Conservation (phyloP, 2,329 filamentous ascomycete species). For the Meredithiella fracta region DNA sequence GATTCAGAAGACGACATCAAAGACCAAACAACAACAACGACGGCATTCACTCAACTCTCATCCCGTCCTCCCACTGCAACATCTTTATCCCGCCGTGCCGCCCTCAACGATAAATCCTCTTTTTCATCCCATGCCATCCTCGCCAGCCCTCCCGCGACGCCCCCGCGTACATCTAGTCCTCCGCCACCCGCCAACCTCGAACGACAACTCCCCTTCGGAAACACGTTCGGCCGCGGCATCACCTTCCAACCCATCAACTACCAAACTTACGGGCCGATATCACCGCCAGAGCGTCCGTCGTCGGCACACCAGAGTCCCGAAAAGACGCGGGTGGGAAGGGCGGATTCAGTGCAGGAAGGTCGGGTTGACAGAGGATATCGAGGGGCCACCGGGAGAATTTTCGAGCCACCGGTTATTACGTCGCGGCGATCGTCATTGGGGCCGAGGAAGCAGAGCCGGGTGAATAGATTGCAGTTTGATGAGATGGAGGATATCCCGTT, state of each 20-base stretch:
- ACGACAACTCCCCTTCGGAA: not conserved
- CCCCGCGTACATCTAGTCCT: slow-evolving; percentile 7
- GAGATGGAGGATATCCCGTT: not conserved
- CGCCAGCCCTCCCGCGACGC: slow-evolving; percentile 8
- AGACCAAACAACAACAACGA: slow-evolving; percentile 13
- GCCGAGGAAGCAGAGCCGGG: not conserved
- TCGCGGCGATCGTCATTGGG: not conserved
- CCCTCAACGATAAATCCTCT: not conserved
- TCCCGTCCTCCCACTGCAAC: not conserved
- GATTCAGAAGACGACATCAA: slow-evolving; percentile 23
- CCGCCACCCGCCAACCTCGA: not conserved
- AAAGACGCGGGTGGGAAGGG: not conserved
- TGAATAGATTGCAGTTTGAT: not conserved
- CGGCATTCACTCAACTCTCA: not conserved
- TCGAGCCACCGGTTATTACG: not conserved
- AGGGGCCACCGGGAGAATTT: no score
- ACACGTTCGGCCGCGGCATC: not conserved
- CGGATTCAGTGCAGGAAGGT: not conserved
- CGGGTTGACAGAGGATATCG: no score
- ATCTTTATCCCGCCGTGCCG: not conserved
- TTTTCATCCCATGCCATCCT: slow-evolving; percentile 9
- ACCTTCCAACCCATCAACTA: not conserved
- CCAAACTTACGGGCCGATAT: slow-evolving; percentile 8
- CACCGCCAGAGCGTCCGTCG: slow-evolving; percentile 3
- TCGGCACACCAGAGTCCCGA: not conserved